Evolutionary conservation across 768 basidiomycete genomes (phyloP), one percentile per base, ranked within the genome.

Genomic region (Pholiota microspora): DNA sequence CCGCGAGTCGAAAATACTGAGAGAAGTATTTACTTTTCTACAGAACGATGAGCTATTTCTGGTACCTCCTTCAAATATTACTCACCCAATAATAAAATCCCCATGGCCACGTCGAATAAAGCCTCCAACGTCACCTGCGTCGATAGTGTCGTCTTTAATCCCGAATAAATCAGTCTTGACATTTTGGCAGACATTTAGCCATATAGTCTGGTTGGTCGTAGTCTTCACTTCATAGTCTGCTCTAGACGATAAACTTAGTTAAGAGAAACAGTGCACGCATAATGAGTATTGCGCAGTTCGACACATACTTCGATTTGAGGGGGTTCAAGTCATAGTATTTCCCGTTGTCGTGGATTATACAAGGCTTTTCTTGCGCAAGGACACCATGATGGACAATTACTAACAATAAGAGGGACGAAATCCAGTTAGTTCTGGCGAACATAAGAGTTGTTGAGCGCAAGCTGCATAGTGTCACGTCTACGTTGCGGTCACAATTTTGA

Each of bases 41-140:
- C 7, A 23, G 12, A 53, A 23, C 32, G 16, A 31, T n/a, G n/a
- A n/a, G n/a, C n/a, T n/a, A n/a, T n/a, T n/a, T n/a, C n/a, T n/a
- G n/a, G n/a, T n/a, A n/a, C n/a, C n/a, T n/a, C n/a, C n/a, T 42
- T 16, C 27, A 50, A 51, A 3, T 18, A 28, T 31, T 13, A 68
- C 77, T 55, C 59, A 88, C 89, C 90, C 90, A 31, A 92, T 77
- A 6, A 83, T 82, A 68, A 91, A 85, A 67, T 89, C 85, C 0
- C 86, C 81, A 54, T 81, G 87, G 45, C 70, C 81, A 46, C 75
- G 76, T 35, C 81, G 78, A 34, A 85, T 77, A 56, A 88, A 80
- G 1, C 78, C 89, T 4, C 75, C 89, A 16, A 91, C 78, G 36
- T 85, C 75, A 15, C 72, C 73, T 13, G 75, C 67, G 21, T 78